Base-by-base conservation (phyloP, 441 rosid species). In the Mallotus repandus region DNA sequence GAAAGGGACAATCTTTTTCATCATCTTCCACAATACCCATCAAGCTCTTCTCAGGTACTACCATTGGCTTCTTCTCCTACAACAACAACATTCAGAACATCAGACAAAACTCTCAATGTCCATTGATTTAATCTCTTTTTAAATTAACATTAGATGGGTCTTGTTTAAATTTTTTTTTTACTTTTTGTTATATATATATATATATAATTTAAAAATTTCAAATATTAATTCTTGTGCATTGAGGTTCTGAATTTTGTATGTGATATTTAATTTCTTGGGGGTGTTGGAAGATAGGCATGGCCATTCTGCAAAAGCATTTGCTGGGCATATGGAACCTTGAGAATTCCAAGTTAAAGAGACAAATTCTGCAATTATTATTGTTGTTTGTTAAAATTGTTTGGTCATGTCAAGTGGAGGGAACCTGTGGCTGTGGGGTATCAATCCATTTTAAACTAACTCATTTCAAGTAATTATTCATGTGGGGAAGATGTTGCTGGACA, bases 11-110 rank as follows among this genome's bases (percentile, higher is more conserved):
- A 9, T 65, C 65, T 81, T 70, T 77, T 73, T 75, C 84, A 78
- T 62, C 80, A 82, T 73, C 57, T 78, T 22, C 78, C 88, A 58
- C 87, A 77, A 16, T 79, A 54, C 49, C 77, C 84, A 69, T 78
- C 89, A 58, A 77, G 83, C 61, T 83, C 89, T 66, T 87, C 91
- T 52, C 91, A 88, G 89, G 89, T 92, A 74, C 85, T 87, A 2
- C 93, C 96, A 58, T 66, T 90, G 85, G 82, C 83, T 65, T 84
- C 91, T 68, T 86, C 93, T 8, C 90, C 32, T 29, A 29, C 32
- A 29, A 29, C 92, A 2, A 84, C 89, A 77, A 63, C 85, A 66
- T 80, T 84, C 80, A 81, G 82, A 82, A 82, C 84, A 66, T 32
- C 70, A 61, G 86, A 85, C 77, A 85, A 83, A 71, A 77, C 74